Base-by-base conservation (phyloP, 1,284 basidiomycete genomes). In the Leccinum pallidistipes region DNA sequence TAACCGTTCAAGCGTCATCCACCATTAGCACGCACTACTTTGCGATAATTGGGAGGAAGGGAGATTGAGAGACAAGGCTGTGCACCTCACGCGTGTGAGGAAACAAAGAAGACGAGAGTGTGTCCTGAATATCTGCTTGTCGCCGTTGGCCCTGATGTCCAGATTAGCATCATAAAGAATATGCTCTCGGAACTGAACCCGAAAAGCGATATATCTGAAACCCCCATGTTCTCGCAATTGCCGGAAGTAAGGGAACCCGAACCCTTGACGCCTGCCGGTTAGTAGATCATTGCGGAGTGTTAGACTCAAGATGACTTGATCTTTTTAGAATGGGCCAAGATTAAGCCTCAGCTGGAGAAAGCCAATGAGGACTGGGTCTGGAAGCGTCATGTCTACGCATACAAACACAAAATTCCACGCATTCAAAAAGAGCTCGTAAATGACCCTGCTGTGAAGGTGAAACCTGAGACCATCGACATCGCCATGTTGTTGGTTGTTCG, bases 381-480 rank as follows among this genome's bases (percentile, higher is more conserved):
- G 49, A 1, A 5, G 2, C 1, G 5, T 3, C 34, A 27, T 14
- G 5, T 45, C 6, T 34, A 12, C 32, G 11, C 32, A 34, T 34
- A 12, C 32, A 12, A 1, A 10, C 12, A 9, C 21, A n/a, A n/a
- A 4, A 21, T 21, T 24, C 1, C 0, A 5, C n/a, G 5, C 4
- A 2, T 56, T 31, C 52, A 7, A 5, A 10, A 29, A 40, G 29
- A 49, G 12, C 40, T 60, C 14, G 10, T 1, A 3, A 9, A 11
- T 0, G 51, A 58, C 14, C 1, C 54, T 43, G 58, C 56, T 32
- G 24, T 57, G 45, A 50, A 43, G 18, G 63, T 56, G 11, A 36
- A 7, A 36, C 68, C 66, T 10, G 29, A 0, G 12, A 2, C 1
- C 31, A 36, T 66, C 18, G 68, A 68, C 52, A 36, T 68, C 16